Evolutionary conservation across 805 yeast species (phyloP).

Genomic region (Lipomyces sp.): DNA sequence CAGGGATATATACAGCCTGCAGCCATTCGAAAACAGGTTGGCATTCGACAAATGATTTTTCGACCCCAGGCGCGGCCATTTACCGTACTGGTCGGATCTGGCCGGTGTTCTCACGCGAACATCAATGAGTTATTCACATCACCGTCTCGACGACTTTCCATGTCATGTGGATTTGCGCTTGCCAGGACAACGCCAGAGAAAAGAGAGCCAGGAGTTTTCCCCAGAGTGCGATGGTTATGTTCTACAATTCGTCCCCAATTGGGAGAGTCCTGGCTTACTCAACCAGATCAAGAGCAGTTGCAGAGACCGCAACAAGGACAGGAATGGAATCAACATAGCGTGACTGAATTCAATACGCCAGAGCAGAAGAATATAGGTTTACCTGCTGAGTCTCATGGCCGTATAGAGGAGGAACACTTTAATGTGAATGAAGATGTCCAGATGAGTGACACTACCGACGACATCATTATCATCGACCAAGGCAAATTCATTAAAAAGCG

Average conservation of each 20-base stretch:
- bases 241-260: background rate
- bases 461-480: conserved; percentile 13
- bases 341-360: background rate
- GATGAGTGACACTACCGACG: background rate
- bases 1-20: background rate
- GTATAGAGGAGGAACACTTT: background rate
- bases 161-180: background rate
- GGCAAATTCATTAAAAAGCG: conserved; percentile 7
- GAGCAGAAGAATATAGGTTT: background rate
- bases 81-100: background rate
- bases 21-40: background rate
- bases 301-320: background rate
- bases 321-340: background rate
- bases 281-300: conserved; percentile 1
- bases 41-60: background rate
- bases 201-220: background rate
- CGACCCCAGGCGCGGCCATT: background rate
- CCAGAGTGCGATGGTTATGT: background rate
- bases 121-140: background rate
- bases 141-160: background rate
- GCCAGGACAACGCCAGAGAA: background rate
- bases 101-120: background rate
- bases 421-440: conserved; percentile 7
- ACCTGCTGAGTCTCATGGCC: background rate
- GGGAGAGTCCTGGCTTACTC: background rate